Percentiles rank a stretch among this genome's conserved stretches.
phyloP scores from a whole-genome alignment of 306 rosid genomes.

The Cicer chorassanicum region DNA sequence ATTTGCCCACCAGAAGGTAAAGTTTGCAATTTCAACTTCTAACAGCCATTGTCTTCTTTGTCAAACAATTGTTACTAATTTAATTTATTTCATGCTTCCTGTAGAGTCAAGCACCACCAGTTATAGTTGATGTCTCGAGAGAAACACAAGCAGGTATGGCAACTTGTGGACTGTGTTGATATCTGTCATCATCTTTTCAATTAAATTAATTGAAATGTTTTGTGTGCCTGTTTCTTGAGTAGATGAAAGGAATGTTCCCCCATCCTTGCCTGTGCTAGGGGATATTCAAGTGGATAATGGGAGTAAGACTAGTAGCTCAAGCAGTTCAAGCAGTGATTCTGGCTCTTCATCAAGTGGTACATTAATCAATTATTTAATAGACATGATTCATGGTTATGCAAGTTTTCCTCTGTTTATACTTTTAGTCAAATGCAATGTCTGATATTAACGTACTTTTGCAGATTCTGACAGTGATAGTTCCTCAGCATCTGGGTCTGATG shows the following conservation, averaged over 20 bases:
- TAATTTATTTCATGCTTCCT: conserved; percentile 26
- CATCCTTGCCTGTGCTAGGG: conserved; percentile 63
- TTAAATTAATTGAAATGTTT: conserved; percentile 35
- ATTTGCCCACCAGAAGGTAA: conserved; percentile 61
- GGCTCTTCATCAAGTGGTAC: conserved; percentile 98
- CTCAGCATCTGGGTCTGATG: conserved; percentile 91
- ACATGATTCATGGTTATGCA: not conserved
- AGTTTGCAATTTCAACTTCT: conserved; percentile 15
- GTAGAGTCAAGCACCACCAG: conserved; percentile 52
- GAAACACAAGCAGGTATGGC: conserved; percentile 68
- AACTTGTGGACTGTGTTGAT: conserved; percentile 1
- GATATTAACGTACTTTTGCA: conserved; percentile 50
- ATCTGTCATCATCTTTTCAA: not conserved
- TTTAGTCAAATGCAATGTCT: conserved; percentile 27
- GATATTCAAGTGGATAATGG: conserved; percentile 66
- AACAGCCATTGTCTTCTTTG: not conserved
- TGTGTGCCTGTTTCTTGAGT: conserved; percentile 19
- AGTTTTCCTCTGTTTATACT: conserved; percentile 18
- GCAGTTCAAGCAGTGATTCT: conserved; percentile 96
- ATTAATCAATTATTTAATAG: not conserved
- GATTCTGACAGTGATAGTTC: conserved; percentile 95
- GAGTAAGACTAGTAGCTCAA: conserved; percentile 93
- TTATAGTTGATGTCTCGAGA: conserved; percentile 47
- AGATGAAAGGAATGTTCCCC: conserved; percentile 62
- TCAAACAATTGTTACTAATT: conserved; percentile 25